phyloP scores from a whole-genome alignment of 257 asterid genomes.

The Solanum clarkiae region DNA sequence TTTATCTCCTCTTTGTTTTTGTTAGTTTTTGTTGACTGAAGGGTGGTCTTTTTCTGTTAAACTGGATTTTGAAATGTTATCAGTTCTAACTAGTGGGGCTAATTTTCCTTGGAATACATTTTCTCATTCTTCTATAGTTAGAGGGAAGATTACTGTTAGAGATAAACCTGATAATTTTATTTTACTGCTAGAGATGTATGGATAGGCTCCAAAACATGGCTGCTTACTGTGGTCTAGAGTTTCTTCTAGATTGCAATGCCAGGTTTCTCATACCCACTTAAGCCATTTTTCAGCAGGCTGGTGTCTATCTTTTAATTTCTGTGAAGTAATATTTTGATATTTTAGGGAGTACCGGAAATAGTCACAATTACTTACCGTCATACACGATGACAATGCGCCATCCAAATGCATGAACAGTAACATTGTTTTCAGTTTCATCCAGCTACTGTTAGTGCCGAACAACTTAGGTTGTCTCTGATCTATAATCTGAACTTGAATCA shows the following conservation, averaged over 20 bases:
- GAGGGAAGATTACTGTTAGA: neutral
- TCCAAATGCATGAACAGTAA: neutral
- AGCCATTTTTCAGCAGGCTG: neutral
- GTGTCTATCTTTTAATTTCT: neutral
- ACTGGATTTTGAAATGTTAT: neutral
- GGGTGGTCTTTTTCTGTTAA: neutral
- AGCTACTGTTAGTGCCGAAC: neutral
- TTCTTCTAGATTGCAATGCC: neutral
- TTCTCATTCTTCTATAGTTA: neutral
- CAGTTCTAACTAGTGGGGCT: neutral
- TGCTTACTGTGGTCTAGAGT: neutral
- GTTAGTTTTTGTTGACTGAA: neutral
- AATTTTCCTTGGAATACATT: neutral
- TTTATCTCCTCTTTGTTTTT: neutral
- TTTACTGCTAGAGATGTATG: neutral
- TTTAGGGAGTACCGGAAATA: neutral
- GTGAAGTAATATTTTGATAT: neutral
- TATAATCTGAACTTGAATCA: neutral
- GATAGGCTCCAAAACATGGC: neutral
- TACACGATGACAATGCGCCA: neutral
- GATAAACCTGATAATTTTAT: neutral
- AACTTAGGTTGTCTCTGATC: neutral
- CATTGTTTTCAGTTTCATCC: neutral
- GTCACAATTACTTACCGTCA: neutral
- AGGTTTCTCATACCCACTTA: neutral